Evolutionary conservation across 352 stramenopile species (phyloP).

Genomic region (Phytophthora agathidicida): DNA sequence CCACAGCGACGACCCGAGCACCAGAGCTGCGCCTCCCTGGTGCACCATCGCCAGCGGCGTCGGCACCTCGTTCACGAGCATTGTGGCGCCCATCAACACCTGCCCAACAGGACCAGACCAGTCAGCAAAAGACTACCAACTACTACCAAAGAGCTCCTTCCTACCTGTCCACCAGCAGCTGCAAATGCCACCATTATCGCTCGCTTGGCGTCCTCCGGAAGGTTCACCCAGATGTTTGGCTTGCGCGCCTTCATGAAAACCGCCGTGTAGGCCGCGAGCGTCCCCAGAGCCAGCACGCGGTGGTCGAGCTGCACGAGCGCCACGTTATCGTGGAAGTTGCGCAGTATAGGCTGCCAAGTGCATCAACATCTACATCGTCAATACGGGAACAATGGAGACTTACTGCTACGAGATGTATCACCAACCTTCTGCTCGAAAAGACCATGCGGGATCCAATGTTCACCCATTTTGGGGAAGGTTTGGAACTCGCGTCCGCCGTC

Average conservation of each 20-base stretch:
- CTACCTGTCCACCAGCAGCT: conserved; percentile 58
- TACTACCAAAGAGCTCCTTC: too few relatives aligned
- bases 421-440: conserved; percentile 63
- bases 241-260: conserved; percentile 67
- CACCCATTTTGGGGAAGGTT: conserved; percentile 94
- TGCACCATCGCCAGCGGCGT: conserved; percentile 93
- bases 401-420: too few relatives aligned
- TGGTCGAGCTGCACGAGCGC: conserved; percentile 97
- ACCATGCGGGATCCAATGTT: conserved; percentile 87
- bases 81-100: conserved; percentile 92
- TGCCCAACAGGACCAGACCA: conserved; percentile 36
- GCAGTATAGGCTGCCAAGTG: conserved; percentile 60
- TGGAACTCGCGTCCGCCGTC: conserved; percentile 98
- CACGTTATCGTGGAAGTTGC: conserved; percentile 97
- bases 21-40: conserved; percentile 68
- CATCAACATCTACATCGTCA: too few relatives aligned
- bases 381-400: too few relatives aligned
- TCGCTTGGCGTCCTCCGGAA: conserved; percentile 64
- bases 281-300: conserved; percentile 91
- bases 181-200: conserved; percentile 62
- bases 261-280: conserved; percentile 60
- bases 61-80: conserved; percentile 96
- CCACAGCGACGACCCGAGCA: conserved; percentile 75
- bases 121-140: not conserved
- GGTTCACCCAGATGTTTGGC: conserved; percentile 63